Base-by-base conservation (phyloP, 106 monocot species). In the Apostasia shenzhenica region DNA sequence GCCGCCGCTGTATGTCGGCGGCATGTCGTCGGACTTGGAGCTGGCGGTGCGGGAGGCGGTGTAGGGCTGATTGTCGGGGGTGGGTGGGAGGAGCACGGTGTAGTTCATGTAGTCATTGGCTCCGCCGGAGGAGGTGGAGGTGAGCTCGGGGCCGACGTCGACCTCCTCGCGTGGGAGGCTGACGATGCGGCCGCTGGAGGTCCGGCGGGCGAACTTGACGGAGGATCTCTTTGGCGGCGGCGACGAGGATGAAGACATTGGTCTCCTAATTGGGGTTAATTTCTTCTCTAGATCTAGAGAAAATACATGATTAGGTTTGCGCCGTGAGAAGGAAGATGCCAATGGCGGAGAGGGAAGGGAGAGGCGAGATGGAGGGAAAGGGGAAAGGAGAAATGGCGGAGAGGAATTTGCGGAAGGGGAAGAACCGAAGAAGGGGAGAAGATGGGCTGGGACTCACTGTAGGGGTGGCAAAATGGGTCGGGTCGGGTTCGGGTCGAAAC, bases 71-170 rank as follows among this genome's bases (percentile, higher is more conserved):
- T 95, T 95, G 68, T 95, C 95, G 8, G 95, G 95, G 54, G 95
- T 95, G 37, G 95, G 88, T 7, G 95, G 95, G 86, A 95, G 86
- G 71, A 83, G 72, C 68, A 95, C 91, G 49, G 95, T 95, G 80
- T 95, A 95, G 78, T 82, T 85, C 14, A 66, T 50, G 78, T 79
- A 85, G 73, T 88, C 91, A 43, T 78, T 76, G 61, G 74, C 51
- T 46, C 80, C 86, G 45, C 83, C 85, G 14, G 85, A 85, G 70
- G 76, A 73, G 43, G 64, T 53, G 37, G 93, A 62, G 41, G 75
- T 71, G 67, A 83, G 56, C 52, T 88, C 94, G 38, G 77, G 67
- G 40, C 83, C 80, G 11, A 77, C 59, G 57, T 87, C 90, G 62
- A 81, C 69, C 42, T 83, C 87, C 56, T 91, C 91, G 54, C 81